Conservation (phyloP, 768 basidiomycete species). For the Leccinum aurantiacum region DNA sequence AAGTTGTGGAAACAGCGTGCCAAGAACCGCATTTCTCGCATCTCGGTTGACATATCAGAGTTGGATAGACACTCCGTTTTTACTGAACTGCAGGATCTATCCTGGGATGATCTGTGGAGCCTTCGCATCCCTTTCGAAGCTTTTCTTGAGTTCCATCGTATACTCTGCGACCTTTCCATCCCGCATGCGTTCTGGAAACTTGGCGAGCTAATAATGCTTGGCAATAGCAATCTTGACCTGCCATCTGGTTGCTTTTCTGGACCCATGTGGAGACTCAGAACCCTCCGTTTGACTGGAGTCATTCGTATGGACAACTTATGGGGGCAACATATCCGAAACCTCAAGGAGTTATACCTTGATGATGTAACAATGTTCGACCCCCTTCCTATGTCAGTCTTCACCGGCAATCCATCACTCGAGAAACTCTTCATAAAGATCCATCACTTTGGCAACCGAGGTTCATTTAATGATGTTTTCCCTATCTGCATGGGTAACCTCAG, state of each 20-base stretch:
- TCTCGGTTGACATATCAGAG: conserved; percentile 23
- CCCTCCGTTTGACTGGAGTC: conserved; percentile 22
- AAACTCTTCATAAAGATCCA: conserved; percentile 6
- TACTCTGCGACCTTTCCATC: conserved; percentile 34
- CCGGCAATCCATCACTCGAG: conserved; percentile 28
- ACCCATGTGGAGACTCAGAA: conserved; percentile 25
- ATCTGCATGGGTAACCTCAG: conserved; percentile 34
- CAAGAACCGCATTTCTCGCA: conserved; percentile 41
- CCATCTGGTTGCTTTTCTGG: conserved; percentile 6
- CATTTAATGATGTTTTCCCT: background rate
- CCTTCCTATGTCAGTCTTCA: conserved; percentile 16
- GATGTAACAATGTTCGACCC: background rate
- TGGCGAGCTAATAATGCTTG: conserved; percentile 31
- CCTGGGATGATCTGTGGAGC: conserved; percentile 27
- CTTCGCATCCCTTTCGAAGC: conserved; percentile 16
- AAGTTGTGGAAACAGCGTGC: conserved; percentile 60
- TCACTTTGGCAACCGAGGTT: background rate
- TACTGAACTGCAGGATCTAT: conserved; percentile 20
- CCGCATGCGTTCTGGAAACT: conserved; percentile 36
- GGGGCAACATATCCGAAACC: conserved; percentile 22
- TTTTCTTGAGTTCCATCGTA: conserved; percentile 20
- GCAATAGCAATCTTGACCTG: background rate
- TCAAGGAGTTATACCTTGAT: conserved; percentile 20
- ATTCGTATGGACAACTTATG: conserved; percentile 13
- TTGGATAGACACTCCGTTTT: conserved; percentile 20